Conservation (phyloP, 805 yeast species). For the Huiozyma naganishii region DNA sequence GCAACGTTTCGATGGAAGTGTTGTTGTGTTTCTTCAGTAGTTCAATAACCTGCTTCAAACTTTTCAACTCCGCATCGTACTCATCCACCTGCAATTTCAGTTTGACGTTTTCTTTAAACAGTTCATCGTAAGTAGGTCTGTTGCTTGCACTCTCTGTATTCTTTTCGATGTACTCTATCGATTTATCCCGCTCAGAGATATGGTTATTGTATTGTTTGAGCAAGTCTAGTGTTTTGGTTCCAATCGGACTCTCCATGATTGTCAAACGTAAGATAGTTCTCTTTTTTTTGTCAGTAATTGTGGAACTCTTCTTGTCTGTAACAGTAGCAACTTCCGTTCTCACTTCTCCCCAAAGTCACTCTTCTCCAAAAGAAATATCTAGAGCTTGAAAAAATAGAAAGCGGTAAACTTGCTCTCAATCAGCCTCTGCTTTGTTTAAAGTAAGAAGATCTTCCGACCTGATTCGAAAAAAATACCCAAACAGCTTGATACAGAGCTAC, state of each 20-base stretch:
- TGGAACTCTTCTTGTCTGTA: too few relatives aligned
- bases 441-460: too few relatives aligned
- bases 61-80: slow-evolving; percentile 17
- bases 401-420: too few relatives aligned
- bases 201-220: slow-evolving; percentile 24
- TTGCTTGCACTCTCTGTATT: slow-evolving; percentile 4
- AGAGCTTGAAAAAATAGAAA: too few relatives aligned
- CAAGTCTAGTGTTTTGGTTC: slow-evolving; percentile 15
- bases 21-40: slow-evolving; percentile 6
- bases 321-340: too few relatives aligned
- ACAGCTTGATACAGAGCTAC: too few relatives aligned
- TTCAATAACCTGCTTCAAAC: slow-evolving; percentile 9
- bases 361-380: too few relatives aligned
- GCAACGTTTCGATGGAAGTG: slow-evolving; percentile 4
- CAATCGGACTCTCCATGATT: neutral
- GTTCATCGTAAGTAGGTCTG: slow-evolving; percentile 20
- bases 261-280: too few relatives aligned
- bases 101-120: slow-evolving; percentile 23
- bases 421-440: too few relatives aligned
- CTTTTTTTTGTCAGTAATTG: too few relatives aligned
- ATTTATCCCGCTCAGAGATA: slow-evolving; percentile 19
- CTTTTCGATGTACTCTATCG: slow-evolving; percentile 20
- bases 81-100: slow-evolving; percentile 19
- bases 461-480: too few relatives aligned
- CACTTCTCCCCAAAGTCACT: too few relatives aligned